Evolutionary conservation across 495 filamentous ascomycete species (phyloP).

Genomic region (Talaromyces ruber): DNA sequence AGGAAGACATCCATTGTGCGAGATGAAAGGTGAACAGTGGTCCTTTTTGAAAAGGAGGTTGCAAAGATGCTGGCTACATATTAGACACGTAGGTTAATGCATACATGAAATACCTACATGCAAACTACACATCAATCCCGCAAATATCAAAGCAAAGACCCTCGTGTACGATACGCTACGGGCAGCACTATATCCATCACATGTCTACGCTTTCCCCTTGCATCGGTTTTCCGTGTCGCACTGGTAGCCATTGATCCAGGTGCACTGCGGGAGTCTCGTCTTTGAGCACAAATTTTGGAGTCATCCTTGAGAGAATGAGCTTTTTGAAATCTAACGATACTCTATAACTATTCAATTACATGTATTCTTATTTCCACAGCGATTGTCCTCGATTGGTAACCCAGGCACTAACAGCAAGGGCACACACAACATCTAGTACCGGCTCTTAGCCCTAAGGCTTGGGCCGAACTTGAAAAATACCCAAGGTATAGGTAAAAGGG

Average conservation of each 20-base stretch:
- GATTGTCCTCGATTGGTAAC: not conserved
- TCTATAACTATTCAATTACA: not conserved
- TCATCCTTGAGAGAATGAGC: not conserved
- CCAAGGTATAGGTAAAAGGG: constrained; percentile 46
- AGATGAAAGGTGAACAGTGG: not conserved
- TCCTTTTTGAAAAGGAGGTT: too few relatives aligned
- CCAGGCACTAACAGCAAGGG: not conserved
- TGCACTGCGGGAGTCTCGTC: too few relatives aligned
- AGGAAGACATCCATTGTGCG: constrained; percentile 69
- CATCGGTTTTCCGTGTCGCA: too few relatives aligned
- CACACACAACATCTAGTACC: not conserved
- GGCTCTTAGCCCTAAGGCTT: not conserved
- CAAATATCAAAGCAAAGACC: too few relatives aligned
- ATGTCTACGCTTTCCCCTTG: too few relatives aligned
- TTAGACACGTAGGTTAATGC: constrained; percentile 9
- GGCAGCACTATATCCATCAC: too few relatives aligned
- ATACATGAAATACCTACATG: constrained; percentile 12
- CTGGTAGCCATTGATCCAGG: too few relatives aligned
- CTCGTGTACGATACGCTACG: too few relatives aligned
- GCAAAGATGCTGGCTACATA: not conserved
- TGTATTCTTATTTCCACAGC: not conserved
- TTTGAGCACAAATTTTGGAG: not conserved
- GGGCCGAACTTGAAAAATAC: constrained; percentile 11
- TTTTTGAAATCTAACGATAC: not conserved
- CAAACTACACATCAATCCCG: too few relatives aligned